Evolutionary conservation across 2,329 filamentous ascomycete species (phyloP), one percentile per base, ranked within the genome.

Genomic region (Penicillium sclerotiorum): DNA sequence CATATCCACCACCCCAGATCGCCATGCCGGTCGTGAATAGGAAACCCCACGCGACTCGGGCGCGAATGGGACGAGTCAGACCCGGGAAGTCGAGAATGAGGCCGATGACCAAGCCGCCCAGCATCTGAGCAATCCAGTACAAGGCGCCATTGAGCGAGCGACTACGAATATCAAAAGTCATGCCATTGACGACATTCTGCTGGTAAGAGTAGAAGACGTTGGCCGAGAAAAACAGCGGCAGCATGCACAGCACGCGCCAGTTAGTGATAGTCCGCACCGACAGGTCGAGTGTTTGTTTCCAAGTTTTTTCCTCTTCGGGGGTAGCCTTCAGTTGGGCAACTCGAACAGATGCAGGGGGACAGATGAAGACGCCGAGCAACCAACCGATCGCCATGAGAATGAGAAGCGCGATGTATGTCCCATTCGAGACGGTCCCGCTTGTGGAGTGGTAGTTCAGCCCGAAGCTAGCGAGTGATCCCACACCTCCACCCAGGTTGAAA

Each of bases 1-100:
- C 78, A 59, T 84, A 87, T n/a, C 85, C 86, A 20, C 78, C 79
- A 22, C 79, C 80, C 80, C 79, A 82, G 53, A 80, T 77, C n/a
- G 57, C 71, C 75, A 82, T 79, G 1, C 77, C 78, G 4, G 75
- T 72, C 3, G 73, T 64, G 22, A 81, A 74, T 25, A 82, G 68
- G 33, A 76, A 62, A 7, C 56, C 60, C 70, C 79, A 80, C 13
- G 74, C 78, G 8, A 76, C 57, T 15, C 73, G 69, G 18, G 79
- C 79, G 9, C 79, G 78, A 11, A 66, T 67, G 3, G 68, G 73
- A 7, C 79, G 75, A 32, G 66, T 71, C 9, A 81, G 55, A 25
- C 63, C 65, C 1, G 69, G 65, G 5, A 75, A 55, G 45, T 82
- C 79, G 1, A 69, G 64, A 5, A 68, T 48, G 4, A 60, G 44